Conservation (phyloP, 345 rosid species). For the Corchorus olitorius region DNA sequence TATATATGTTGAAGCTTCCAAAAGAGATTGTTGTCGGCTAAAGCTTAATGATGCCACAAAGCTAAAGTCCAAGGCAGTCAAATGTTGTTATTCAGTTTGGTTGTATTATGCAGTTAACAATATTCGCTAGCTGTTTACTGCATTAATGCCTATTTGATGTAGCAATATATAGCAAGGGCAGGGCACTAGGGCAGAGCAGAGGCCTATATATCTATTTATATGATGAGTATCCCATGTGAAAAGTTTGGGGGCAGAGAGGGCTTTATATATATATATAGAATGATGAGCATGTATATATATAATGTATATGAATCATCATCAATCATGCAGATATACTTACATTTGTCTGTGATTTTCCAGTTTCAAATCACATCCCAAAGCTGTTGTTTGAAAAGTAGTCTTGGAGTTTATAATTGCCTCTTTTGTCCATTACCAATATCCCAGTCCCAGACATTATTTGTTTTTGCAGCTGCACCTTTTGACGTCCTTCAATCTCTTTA, state of each 20-base stretch:
- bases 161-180: neutral
- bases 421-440: conserved; percentile 15
- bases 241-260: neutral
- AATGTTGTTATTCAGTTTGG: conserved; percentile 32
- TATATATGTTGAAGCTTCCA: conserved; percentile 3
- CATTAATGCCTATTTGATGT: conserved; percentile 1
- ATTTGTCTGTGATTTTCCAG: conserved; percentile 28
- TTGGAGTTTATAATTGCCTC: conserved; percentile 28
- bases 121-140: conserved; percentile 31
- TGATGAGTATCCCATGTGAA: conserved; percentile 27
- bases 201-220: too few species aligned
- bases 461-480: neutral
- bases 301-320: conserved; percentile 19
- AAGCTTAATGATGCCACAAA: neutral
- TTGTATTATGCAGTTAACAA: conserved; percentile 28
- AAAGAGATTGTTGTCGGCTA: conserved; percentile 29
- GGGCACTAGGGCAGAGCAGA: too few species aligned
- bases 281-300: too few species aligned
- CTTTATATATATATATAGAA: too few species aligned
- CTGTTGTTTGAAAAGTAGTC: conserved; percentile 33
- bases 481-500: too few species aligned
- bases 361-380: conserved; percentile 30
- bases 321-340: conserved; percentile 15
- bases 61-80: neutral
- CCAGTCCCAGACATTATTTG: neutral